Evolutionary conservation across 805 yeast genomes (phyloP).

Genomic region (Lipomyces lipofer): DNA sequence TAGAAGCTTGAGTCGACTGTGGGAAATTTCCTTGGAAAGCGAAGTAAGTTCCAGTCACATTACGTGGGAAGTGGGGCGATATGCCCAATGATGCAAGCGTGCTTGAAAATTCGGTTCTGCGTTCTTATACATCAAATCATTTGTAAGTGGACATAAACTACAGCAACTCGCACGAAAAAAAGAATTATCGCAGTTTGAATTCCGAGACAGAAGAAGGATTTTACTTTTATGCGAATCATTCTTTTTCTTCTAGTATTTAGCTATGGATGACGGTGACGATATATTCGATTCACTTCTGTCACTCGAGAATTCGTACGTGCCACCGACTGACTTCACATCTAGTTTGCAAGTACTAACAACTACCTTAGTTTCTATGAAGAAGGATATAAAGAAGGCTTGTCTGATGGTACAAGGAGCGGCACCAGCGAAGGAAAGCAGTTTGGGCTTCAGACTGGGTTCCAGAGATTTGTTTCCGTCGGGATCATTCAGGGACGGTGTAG

Average conservation of each 20-base stretch:
- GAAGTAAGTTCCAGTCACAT: too few relatives aligned
- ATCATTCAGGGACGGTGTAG: constrained; percentile 56
- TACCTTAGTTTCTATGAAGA: constrained; percentile 48
- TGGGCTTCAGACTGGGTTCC: constrained; percentile 55
- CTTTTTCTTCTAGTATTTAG: background rate
- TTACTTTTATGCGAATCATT: background rate
- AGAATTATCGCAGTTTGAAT: background rate
- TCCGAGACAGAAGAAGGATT: background rate
- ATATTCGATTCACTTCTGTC: constrained; percentile 26
- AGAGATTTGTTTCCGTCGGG: constrained; percentile 60
- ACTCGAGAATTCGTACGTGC: constrained; percentile 25
- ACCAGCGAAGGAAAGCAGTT: constrained; percentile 76
- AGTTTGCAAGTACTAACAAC: background rate
- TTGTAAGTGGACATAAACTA: background rate
- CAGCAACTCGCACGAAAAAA: too few relatives aligned
- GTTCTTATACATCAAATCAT: too few relatives aligned
- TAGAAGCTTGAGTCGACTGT: too few relatives aligned
- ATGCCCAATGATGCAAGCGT: too few relatives aligned
- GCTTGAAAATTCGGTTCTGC: too few relatives aligned
- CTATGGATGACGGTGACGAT: constrained; percentile 24
- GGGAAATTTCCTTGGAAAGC: too few relatives aligned
- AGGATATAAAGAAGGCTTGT: constrained; percentile 72
- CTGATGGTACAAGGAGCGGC: constrained; percentile 60
- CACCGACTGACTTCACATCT: too few relatives aligned
- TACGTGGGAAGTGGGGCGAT: too few relatives aligned